Base-by-base conservation (phyloP, 768 basidiomycete species). In the Amanita polypyramis region DNA sequence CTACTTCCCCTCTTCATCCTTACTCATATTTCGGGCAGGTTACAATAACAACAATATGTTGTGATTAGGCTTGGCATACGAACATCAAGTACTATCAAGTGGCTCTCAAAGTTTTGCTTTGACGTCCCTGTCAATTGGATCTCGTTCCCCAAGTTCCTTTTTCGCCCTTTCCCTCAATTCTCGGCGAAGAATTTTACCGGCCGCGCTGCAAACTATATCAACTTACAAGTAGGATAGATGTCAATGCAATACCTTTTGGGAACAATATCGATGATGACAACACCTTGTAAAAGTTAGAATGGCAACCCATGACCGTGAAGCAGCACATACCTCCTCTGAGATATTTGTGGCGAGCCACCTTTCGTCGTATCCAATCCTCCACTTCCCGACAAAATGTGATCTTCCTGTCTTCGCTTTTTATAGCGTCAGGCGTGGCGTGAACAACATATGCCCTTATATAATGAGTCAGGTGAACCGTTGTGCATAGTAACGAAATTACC, bases 111-210 rank as follows among this genome's bases (percentile, higher is more conserved):
- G 61, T 52, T 65, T 69, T 11, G 64, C 57, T 47, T 58, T 61
- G 46, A 67, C 37, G 20, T 57, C 53, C 34, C 55, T 57, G 25
- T 62, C 63, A 5, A 58, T 60, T 14, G 69, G 66, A 49, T 72
- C 70, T 50, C 62, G 59, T 39, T 65, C 67, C n/a, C 57, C 56
- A 2, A 69, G 60, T 48, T 88, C 85, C 37, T 67, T 62, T 58
- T 80, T 80, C 0, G 82, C 85, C 39, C 69, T 63, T 3, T 82
- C 85, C 9, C 87, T 74, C 36, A 94, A 67, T 53, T 90, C 77
- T 20, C 85, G 75, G 38, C 90, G 73, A 27, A 94, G 63, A 56
- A 96, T 96, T 65, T 95, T 94, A 2, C 92, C 92, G 45, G 88
- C 76, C 27, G 89, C 80, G 55, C 88, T 91, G 51, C 11, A 58